Conservation (phyloP, 1,284 basidiomycete species). For the Leccinum laetum region DNA sequence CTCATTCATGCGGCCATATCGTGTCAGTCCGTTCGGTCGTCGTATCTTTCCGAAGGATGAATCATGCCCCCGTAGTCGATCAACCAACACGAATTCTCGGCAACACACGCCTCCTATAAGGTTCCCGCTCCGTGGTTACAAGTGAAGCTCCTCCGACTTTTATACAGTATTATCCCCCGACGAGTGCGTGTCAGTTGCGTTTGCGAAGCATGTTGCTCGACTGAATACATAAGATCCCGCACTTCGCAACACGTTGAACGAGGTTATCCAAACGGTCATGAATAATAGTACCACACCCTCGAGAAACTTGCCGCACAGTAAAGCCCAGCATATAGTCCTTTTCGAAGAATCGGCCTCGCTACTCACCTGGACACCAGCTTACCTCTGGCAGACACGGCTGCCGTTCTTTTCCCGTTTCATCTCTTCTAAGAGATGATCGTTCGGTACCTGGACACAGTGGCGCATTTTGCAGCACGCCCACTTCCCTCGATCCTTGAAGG, state of each 20-base stretch:
- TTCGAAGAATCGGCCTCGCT: no score
- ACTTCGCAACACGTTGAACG: conserved; percentile 75
- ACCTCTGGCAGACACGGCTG: no score
- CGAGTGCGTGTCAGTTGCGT: conserved; percentile 53
- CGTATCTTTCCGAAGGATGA: conserved; percentile 4
- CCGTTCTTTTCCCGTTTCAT: no score
- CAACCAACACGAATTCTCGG: conserved; percentile 86
- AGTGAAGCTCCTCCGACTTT: conserved; percentile 89
- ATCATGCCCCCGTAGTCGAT: conserved; percentile 59
- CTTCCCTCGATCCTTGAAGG: no score
- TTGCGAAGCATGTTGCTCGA: conserved; percentile 2
- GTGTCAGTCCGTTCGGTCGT: no score
- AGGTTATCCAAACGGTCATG: conserved; percentile 90
- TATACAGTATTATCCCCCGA: conserved; percentile 94
- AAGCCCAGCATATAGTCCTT: no score
- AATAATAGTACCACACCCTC: conserved; percentile 47
- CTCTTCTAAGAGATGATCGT: no score
- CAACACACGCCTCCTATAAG: conserved; percentile 96
- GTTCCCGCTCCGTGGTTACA: conserved; percentile 98
- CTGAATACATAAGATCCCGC: conserved; percentile 74
- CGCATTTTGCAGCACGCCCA: no score
- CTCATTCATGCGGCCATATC: no score
- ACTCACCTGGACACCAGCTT: no score
- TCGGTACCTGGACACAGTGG: no score
- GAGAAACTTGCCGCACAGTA: no score